These are phyloP conservation scores for Isochrysis galbana DNA, from an alignment of 78 protist species.

Conservation along the genomic window DNA sequence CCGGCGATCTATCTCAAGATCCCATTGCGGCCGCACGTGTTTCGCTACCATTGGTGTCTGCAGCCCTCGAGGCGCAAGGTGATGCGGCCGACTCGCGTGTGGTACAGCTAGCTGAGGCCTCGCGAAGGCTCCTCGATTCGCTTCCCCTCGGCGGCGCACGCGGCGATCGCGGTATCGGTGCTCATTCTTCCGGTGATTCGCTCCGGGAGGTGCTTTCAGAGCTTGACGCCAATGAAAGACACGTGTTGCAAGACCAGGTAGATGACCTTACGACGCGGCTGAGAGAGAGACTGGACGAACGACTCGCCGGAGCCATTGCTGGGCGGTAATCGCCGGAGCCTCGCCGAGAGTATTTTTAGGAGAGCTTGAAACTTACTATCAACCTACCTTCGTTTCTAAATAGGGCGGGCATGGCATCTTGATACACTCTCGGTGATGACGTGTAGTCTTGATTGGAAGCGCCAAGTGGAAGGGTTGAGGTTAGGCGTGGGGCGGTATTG, in stretches of 20 bases:
- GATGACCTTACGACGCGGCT: neutral
- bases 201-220: neutral
- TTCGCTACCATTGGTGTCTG: neutral
- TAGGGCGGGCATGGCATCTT: no score
- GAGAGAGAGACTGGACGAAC: neutral
- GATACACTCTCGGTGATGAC: no score
- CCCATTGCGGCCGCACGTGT: slow-evolving; percentile 26
- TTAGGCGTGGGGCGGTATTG: no score
- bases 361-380: no score
- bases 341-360: no score
- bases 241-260: neutral
- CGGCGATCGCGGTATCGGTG: neutral
- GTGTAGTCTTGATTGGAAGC: no score
- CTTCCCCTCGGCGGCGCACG: neutral
- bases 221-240: neutral
- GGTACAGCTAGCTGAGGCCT: neutral
- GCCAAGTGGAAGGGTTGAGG: no score
- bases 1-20: slow-evolving; percentile 5
- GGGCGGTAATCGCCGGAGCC: no score
- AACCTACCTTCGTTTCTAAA: no score
- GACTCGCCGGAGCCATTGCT: no score
- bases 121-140: neutral
- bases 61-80: neutral
- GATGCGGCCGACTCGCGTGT: neutral
- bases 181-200: no score